Base-by-base conservation (phyloP, 2,329 filamentous ascomycete genomes). In the Leptosphaerulina australis region DNA sequence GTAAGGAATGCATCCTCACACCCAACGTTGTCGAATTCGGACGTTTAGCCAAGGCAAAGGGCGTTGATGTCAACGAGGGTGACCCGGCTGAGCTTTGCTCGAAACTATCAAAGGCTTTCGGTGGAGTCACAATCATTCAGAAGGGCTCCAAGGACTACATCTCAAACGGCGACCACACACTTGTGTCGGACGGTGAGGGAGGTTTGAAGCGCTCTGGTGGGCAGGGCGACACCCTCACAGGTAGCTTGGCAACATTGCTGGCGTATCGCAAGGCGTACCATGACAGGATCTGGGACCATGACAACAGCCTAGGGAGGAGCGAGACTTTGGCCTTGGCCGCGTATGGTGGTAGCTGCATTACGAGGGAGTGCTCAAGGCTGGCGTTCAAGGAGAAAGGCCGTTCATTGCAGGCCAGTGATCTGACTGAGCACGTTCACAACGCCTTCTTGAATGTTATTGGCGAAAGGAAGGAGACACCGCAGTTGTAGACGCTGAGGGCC, bases 1-100 rank as follows among this genome's bases (percentile, higher is more conserved):
- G 93, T 76, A 81, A 80, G 36, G 83, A 90, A 53, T 95, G 90
- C 43, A 90, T 99, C 44, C 76, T 99, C 49, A 99, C 94, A 31
- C 94, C 94, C 1, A 99, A 99, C 58, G 88, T 97, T 0, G 91
- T 96, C 4, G 94, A 99, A 72, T 97, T 97, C 68, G 86, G 83
- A 1, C 81, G 92, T 10, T 73, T 99, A 31, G 92, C 91, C 50
- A 88, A 91, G 71, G 81, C 85, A 2, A 79, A 94, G 50, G 84
- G 84, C 3, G 77, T 96, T 44, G 82, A 91, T 52, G 78, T 82
- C 0, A 70, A 75, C 20, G 77, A 78, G 30, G 77, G 69, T 35
- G 77, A 80, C 46, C 78, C 79, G 34, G 75, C 76, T 7, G 79
- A 81, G 61, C 83, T 91, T 9, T 88, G 85, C 62, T 77, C 69